Evolutionary conservation across 2,329 filamentous ascomycete genomes (phyloP).

Genomic region (Sporothrix inflata): DNA sequence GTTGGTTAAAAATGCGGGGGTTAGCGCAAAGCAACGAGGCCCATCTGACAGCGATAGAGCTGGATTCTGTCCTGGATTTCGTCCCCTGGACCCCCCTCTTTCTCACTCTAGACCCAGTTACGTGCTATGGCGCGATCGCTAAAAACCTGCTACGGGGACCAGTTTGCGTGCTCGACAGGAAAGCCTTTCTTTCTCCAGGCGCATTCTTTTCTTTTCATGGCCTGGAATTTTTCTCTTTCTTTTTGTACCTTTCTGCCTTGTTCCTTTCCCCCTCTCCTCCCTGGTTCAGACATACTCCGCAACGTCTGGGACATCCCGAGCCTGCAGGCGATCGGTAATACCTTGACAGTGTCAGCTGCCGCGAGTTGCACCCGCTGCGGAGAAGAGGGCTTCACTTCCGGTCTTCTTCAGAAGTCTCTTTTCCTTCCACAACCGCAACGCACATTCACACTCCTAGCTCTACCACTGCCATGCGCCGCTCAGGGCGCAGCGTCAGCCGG

Average conservation of each 20-base stretch:
- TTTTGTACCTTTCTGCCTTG: neutral
- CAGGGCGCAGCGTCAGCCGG: constrained; percentile 18
- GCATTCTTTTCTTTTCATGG: neutral
- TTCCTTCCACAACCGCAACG: neutral
- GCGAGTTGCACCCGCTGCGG: neutral
- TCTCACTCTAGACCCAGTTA: neutral
- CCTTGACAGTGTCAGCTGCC: neutral
- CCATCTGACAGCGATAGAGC: neutral
- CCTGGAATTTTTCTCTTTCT: neutral
- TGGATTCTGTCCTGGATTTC: no score
- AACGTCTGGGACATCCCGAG: neutral
- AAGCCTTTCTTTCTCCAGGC: neutral
- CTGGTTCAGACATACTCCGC: neutral
- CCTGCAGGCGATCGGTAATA: neutral
- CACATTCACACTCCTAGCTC: neutral
- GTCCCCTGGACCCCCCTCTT: neutral
- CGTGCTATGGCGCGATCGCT: constrained; percentile 15
- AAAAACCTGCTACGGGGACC: neutral
- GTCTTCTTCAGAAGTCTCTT: neutral
- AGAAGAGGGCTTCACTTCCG: neutral
- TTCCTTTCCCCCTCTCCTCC: neutral
- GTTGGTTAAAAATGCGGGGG: constrained; percentile 8
- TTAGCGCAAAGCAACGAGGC: neutral
- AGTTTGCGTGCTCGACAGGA: neutral
- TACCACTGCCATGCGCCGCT: neutral